Evolutionary conservation across 495 filamentous ascomycete species (phyloP).

Genomic region (Penicillium waksmanii): DNA sequence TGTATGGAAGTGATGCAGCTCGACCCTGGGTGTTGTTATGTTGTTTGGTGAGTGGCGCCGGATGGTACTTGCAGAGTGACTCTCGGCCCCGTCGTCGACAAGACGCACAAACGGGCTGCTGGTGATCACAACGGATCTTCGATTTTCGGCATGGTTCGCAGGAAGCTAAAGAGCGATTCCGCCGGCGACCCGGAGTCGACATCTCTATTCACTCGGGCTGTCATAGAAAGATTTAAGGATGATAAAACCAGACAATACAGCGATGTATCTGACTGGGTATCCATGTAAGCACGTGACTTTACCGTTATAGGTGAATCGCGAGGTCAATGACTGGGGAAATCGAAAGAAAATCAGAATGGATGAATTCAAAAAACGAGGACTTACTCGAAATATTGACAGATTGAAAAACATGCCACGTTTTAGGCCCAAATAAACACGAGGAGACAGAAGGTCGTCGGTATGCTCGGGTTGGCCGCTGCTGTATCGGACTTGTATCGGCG

Average conservation of each 20-base stretch:
- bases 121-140: slow-evolving; percentile 26
- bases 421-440: neutral
- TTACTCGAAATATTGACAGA: neutral
- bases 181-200: slow-evolving; percentile 18
- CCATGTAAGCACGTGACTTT: neutral
- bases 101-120: slow-evolving; percentile 22
- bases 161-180: slow-evolving; percentile 24
- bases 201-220: slow-evolving; percentile 8
- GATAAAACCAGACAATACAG: neutral
- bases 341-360: neutral
- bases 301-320: neutral
- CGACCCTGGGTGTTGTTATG: neutral
- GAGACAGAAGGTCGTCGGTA: neutral
- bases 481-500: slow-evolving; percentile 16
- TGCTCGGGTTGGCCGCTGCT: neutral
- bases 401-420: neutral
- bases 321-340: neutral
- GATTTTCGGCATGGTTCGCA: slow-evolving; percentile 25
- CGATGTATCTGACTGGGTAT: neutral
- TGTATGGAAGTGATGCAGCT: neutral
- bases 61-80: slow-evolving; percentile 26
- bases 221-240: neutral
- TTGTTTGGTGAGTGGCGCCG: slow-evolving; percentile 21
- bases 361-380: neutral
- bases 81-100: slow-evolving; percentile 21